phyloP scores from a whole-genome alignment of 2,329 filamentous ascomycete genomes.

The Phialophora tarda region DNA sequence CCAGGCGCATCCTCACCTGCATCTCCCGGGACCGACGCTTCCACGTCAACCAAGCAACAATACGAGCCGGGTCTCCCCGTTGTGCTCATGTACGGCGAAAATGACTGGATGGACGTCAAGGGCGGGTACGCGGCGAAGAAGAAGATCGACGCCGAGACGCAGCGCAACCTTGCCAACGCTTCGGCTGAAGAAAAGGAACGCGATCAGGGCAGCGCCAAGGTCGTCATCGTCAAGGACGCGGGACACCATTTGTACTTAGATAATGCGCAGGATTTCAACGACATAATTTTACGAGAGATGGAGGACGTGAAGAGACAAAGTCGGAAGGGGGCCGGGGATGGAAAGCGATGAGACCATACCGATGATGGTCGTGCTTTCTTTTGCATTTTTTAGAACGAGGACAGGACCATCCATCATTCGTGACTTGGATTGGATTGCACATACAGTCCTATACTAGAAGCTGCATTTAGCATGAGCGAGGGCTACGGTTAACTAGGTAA shows the following conservation, averaged over 20 bases:
- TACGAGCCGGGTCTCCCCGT: slow-evolving; percentile 76
- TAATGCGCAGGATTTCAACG: slow-evolving; percentile 72
- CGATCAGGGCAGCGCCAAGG: slow-evolving; percentile 82
- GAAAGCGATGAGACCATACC: slow-evolving; percentile 14
- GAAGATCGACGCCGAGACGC: slow-evolving; percentile 73
- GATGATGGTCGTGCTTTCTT: neutral
- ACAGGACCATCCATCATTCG: neutral
- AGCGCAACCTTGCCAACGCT: slow-evolving; percentile 64
- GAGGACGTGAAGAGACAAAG: slow-evolving; percentile 58
- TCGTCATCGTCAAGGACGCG: slow-evolving; percentile 74
- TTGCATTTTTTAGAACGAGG: neutral
- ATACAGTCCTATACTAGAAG: neutral
- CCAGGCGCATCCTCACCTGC: slow-evolving; percentile 43
- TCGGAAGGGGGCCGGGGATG: slow-evolving; percentile 41
- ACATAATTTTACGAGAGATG: slow-evolving; percentile 70
- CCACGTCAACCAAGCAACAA: slow-evolving; percentile 34
- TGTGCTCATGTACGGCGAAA: slow-evolving; percentile 94
- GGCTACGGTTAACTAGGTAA: no score
- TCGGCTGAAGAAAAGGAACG: slow-evolving; percentile 69
- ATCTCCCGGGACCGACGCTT: slow-evolving; percentile 28
- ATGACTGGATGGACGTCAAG: slow-evolving; percentile 97
- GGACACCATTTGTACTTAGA: slow-evolving; percentile 77
- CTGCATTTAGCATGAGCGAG: no score
- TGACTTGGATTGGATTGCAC: neutral
- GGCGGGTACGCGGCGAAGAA: slow-evolving; percentile 81